Evolutionary conservation across 768 basidiomycete genomes (phyloP).

Genomic region (Pisolithus albus): DNA sequence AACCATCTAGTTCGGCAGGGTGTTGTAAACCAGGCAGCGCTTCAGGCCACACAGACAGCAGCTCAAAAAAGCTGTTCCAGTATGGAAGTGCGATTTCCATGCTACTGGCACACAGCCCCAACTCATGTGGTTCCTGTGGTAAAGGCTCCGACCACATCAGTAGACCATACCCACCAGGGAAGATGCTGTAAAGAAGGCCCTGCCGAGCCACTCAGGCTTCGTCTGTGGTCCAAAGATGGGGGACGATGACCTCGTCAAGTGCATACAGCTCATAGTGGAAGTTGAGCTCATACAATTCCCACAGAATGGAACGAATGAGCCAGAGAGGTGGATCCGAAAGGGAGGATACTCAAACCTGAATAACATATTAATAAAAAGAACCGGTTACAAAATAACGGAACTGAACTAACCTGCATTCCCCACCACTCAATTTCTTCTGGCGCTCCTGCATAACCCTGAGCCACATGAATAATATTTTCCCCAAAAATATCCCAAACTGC

Average conservation of each 20-base stretch:
- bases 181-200: constrained; percentile 1
- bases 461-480: not conserved
- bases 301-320: not conserved
- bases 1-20: not conserved
- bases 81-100: not conserved
- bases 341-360: not conserved
- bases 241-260: constrained; percentile 10
- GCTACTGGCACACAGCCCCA: not conserved
- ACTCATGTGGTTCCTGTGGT: not conserved
- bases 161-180: constrained; percentile 1
- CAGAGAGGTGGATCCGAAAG: not conserved
- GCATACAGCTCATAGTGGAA: constrained; percentile 1
- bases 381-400: not conserved
- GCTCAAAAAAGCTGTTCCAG: not conserved
- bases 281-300: not conserved
- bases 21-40: not conserved
- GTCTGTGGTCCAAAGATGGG: not conserved
- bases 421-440: not conserved
- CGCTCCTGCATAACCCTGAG: not conserved
- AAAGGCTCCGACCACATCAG: constrained; percentile 1
- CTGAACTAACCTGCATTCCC: not conserved
- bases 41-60: constrained; percentile 1
- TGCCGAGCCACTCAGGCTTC: not conserved
- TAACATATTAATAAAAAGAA: not conserved
- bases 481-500: not conserved